Base-by-base conservation (phyloP, 495 filamentous ascomycete genomes). In the Podospora bellae-mahoneyi region DNA sequence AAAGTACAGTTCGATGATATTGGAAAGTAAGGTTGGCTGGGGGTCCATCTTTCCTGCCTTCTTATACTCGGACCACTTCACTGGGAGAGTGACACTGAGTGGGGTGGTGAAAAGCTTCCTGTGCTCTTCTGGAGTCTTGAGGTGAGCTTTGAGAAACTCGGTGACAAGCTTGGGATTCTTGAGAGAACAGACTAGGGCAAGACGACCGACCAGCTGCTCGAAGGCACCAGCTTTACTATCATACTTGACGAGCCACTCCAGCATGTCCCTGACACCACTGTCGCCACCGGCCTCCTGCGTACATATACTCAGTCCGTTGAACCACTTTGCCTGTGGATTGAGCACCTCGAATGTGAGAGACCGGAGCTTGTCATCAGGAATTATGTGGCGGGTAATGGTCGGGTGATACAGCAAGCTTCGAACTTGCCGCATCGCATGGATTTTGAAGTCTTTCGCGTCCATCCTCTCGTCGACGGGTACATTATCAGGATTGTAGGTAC, bases 11-110 rank as follows among this genome's bases (percentile, higher is more conserved):
- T 39, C 62, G 4, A 68, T 30, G 18, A 68, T 34, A 10, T 16
- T 48, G 5, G 54, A 64, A 5, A 59, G 27, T 5, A 4, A 19
- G 3, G 4, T 68, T 10, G 53, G 7, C n/a, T 26, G 16, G 19
- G 28, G 10, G 9, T 68, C 66, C 10, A 32, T 62, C 0, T 26
- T 34, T 4, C 48, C 66, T 1, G 6, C 20, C 53, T 59, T 56
- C 1, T 53, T 9, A 60, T 28, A 64, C 7, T n/a, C 15, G 7
- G 28, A 18, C 60, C 60, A 68, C 20, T 60, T 23, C 2, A 27
- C 23, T 5, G 66, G 66, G 30, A 68, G 30, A 9, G 5, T 20
- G 18, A 64, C 66, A 0, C 23, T 28, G 30, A 68, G 27, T 60
- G 63, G 4, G 15, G 66, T 58, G 27, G 1, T 19, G 53, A 68